Percentiles rank a stretch among this genome's conserved stretches.
Evolutionary conservation across 129 eudicot genomes (phyloP).

Genomic region (Flaveria ramosissima): DNA sequence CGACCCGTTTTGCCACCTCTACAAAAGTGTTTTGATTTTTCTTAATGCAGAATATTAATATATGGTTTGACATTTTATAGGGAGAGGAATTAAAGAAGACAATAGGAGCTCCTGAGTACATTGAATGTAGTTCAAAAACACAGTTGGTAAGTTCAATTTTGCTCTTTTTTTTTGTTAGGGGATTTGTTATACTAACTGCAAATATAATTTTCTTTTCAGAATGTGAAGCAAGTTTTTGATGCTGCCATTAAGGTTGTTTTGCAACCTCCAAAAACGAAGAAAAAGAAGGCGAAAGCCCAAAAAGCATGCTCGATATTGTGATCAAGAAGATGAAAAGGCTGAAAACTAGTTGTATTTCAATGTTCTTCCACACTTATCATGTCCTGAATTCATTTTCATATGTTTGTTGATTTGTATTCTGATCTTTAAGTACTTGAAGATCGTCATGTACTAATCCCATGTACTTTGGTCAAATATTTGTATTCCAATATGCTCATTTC

Average conservation of each 20-base stretch:
- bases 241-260: slow-evolving; percentile 93
- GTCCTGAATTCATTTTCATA: slow-evolving; percentile 36
- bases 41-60: background rate
- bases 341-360: slow-evolving; percentile 35
- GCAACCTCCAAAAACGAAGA: slow-evolving; percentile 83
- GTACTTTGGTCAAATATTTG: slow-evolving; percentile 30
- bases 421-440: slow-evolving; percentile 33
- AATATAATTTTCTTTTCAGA: slow-evolving; percentile 28
- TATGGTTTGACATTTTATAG: slow-evolving; percentile 33
- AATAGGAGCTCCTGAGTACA: slow-evolving; percentile 90
- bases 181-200: background rate
- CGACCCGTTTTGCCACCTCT: background rate
- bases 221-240: slow-evolving; percentile 81
- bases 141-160: slow-evolving; percentile 55
- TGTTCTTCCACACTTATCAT: slow-evolving; percentile 18
- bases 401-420: slow-evolving; percentile 37
- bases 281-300: slow-evolving; percentile 78
- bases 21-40: background rate
- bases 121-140: slow-evolving; percentile 97
- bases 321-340: slow-evolving; percentile 34
- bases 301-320: slow-evolving; percentile 87
- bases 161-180: background rate
- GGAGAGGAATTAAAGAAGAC: slow-evolving; percentile 88
- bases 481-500: slow-evolving; percentile 16
- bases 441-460: slow-evolving; percentile 33